A percentile compares a stretch with the other conserved stretches of the same genome.
phyloP scores from a whole-genome alignment of 2,329 filamentous ascomycete species.

The Juglanconis oblonga region DNA sequence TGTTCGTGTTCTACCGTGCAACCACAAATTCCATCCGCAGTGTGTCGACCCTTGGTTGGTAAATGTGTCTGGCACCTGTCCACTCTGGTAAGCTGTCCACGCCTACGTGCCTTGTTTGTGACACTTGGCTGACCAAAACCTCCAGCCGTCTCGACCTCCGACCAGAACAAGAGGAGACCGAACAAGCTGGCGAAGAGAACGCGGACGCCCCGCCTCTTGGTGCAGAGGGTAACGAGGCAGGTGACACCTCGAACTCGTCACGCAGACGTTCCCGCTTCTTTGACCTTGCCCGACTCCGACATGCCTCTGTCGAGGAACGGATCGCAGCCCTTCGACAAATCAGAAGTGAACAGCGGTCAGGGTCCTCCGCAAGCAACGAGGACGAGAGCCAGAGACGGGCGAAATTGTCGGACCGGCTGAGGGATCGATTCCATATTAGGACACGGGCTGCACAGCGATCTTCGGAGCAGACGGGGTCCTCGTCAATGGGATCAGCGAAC shows the following conservation, averaged over 20 bases:
- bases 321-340: slow-evolving; percentile 56
- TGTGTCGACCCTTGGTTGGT: slow-evolving; percentile 70
- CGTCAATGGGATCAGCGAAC: neutral
- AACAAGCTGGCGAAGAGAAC: slow-evolving; percentile 22
- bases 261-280: slow-evolving; percentile 51
- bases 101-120: neutral
- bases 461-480: slow-evolving; percentile 7
- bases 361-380: slow-evolving; percentile 3
- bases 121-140: slow-evolving; percentile 8
- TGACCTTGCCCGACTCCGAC: slow-evolving; percentile 54
- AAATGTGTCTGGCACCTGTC: slow-evolving; percentile 68
- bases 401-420: slow-evolving; percentile 46
- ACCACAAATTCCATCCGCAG: slow-evolving; percentile 65
- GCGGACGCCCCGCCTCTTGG: slow-evolving; percentile 38
- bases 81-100: slow-evolving; percentile 56
- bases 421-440: slow-evolving; percentile 52
- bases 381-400: slow-evolving; percentile 38
- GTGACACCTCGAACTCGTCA: slow-evolving; percentile 31
- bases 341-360: slow-evolving; percentile 36
- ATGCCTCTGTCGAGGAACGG: slow-evolving; percentile 61
- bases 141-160: slow-evolving; percentile 54
- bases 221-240: slow-evolving; percentile 33
- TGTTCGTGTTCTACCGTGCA: slow-evolving; percentile 64
- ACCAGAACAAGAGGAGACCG: slow-evolving; percentile 32
- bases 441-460: slow-evolving; percentile 34